Conservation (phyloP, 192 early-diverging fungal species). For the Phycomyces nitens region DNA sequence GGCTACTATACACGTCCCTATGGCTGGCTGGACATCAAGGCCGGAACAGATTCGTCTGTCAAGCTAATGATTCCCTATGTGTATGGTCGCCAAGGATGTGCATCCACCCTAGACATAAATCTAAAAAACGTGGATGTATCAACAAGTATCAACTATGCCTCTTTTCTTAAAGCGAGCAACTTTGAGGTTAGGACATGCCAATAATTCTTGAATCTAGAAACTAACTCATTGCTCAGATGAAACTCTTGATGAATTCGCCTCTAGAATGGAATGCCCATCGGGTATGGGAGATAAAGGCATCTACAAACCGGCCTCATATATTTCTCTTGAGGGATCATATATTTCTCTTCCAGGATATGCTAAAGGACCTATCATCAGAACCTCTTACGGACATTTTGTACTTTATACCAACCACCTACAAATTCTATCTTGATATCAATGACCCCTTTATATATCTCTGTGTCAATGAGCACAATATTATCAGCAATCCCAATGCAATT, state of each 20-base stretch:
- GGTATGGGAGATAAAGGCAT: conserved; percentile 61
- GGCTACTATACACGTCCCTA: conserved; percentile 47
- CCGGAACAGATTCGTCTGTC: conserved; percentile 44
- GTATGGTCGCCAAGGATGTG: conserved; percentile 49
- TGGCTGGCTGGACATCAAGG: conserved; percentile 72
- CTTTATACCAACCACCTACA: conserved; percentile 70
- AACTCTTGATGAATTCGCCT: conserved; percentile 49
- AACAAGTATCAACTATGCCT: conserved; percentile 69
- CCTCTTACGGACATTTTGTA: conserved; percentile 48
- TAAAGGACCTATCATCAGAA: conserved; percentile 62
- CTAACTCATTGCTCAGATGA: too few relatives aligned
- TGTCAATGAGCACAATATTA: conserved; percentile 76
- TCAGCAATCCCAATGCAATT: conserved; percentile 63
- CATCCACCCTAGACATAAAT: conserved; percentile 43
- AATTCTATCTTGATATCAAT: conserved; percentile 46
- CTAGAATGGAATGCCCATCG: conserved; percentile 68
- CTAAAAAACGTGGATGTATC: conserved; percentile 46
- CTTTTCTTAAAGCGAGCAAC: conserved; percentile 45
- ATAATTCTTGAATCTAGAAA: too few relatives aligned
- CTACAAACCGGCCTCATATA: conserved; percentile 42
- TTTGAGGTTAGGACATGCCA: too few relatives aligned
- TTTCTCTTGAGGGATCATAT: conserved; percentile 74
- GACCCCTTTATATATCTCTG: conserved; percentile 57
- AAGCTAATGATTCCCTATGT: conserved; percentile 60
- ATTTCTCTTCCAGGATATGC: conserved; percentile 66